A percentile compares a stretch with the other conserved stretches of the same genome.
Evolutionary conservation across 352 stramenopile species (phyloP).

Genomic region (Phytopythium mirpurense): DNA sequence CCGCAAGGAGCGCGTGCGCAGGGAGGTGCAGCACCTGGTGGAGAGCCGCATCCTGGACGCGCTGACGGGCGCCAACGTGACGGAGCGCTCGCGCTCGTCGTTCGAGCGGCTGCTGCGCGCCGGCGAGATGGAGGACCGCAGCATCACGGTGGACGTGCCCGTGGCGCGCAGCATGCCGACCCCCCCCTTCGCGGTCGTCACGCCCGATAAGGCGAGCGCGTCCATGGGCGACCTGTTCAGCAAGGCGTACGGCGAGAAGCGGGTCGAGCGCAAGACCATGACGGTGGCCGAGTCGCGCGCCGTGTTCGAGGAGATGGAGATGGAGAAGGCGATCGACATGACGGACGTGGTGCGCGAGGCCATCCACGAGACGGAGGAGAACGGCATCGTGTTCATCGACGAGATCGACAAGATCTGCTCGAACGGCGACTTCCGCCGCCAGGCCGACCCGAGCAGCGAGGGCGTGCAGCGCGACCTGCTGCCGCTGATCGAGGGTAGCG

Average conservation of each 20-base stretch:
- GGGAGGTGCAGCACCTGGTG: conserved; percentile 90
- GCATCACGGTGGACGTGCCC: conserved; percentile 74
- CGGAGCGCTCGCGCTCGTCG: conserved; percentile 78
- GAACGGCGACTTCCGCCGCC: conserved; percentile 89
- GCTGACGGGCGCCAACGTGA: conserved; percentile 86
- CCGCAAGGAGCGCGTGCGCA: conserved; percentile 90
- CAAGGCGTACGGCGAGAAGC: conserved; percentile 76
- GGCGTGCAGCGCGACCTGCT: conserved; percentile 98
- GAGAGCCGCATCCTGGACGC: conserved; percentile 95
- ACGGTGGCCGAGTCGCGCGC: conserved; percentile 91
- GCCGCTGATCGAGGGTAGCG: conserved; percentile 97
- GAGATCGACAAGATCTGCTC: conserved; percentile 99
- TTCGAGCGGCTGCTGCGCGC: conserved; percentile 91
- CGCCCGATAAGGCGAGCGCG: conserved; percentile 58
- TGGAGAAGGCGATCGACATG: conserved; percentile 93
- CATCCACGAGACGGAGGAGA: conserved; percentile 95
- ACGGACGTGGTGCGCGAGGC: conserved; percentile 82
- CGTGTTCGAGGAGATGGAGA: conserved; percentile 95
- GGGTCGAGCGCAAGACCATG: conserved; percentile 91
- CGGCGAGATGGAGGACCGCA: conserved; percentile 78
- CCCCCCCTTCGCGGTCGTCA: conserved; percentile 67
- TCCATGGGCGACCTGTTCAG: conserved; percentile 64
- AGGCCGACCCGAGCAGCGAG: conserved; percentile 96
- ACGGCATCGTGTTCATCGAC: conserved; percentile 99
- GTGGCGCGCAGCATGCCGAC: conserved; percentile 37